These are phyloP conservation scores for Aureobasidium sp. DNA, from an alignment of 2,329 filamentous ascomycete species.

Conservation along the genomic window DNA sequence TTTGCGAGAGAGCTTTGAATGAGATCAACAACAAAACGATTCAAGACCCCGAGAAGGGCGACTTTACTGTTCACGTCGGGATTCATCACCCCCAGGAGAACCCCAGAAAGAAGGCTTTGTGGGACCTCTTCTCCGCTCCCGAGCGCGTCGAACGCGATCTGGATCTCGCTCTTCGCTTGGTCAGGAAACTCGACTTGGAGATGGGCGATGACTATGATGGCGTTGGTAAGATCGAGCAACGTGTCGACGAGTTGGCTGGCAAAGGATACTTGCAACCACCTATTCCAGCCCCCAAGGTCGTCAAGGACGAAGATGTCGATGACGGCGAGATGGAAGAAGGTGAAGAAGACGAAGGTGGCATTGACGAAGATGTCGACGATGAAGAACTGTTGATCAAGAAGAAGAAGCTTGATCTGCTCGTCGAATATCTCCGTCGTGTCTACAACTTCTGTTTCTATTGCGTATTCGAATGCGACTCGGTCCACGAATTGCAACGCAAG, in stretches of 20 bases:
- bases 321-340: slow-evolving; percentile 66
- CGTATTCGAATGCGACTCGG: slow-evolving; percentile 95
- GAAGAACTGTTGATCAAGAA: slow-evolving; percentile 86
- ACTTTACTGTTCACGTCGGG: slow-evolving; percentile 96
- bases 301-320: slow-evolving; percentile 52
- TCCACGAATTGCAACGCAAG: slow-evolving; percentile 91
- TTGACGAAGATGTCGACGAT: slow-evolving; percentile 76
- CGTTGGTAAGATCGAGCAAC: slow-evolving; percentile 71
- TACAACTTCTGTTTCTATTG: slow-evolving; percentile 99
- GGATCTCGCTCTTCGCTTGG: slow-evolving; percentile 69
- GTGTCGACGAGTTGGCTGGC: slow-evolving; percentile 69
- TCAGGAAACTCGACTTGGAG: slow-evolving; percentile 76
- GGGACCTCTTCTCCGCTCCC: slow-evolving; percentile 92
- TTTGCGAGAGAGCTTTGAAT: slow-evolving; percentile 68
- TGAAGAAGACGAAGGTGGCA: slow-evolving; percentile 57
- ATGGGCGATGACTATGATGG: slow-evolving; percentile 71
- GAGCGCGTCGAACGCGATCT: slow-evolving; percentile 90
- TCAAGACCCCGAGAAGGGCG: slow-evolving; percentile 83
- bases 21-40: slow-evolving; percentile 98
- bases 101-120: slow-evolving; percentile 87
- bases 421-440: slow-evolving; percentile 92
- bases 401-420: slow-evolving; percentile 91
- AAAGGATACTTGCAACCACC: slow-evolving; percentile 69
- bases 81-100: slow-evolving; percentile 83
- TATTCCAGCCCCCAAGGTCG: slow-evolving; percentile 46